Base-by-base conservation (phyloP, 2,329 filamentous ascomycete genomes). In the Diplodia sapinea region DNA sequence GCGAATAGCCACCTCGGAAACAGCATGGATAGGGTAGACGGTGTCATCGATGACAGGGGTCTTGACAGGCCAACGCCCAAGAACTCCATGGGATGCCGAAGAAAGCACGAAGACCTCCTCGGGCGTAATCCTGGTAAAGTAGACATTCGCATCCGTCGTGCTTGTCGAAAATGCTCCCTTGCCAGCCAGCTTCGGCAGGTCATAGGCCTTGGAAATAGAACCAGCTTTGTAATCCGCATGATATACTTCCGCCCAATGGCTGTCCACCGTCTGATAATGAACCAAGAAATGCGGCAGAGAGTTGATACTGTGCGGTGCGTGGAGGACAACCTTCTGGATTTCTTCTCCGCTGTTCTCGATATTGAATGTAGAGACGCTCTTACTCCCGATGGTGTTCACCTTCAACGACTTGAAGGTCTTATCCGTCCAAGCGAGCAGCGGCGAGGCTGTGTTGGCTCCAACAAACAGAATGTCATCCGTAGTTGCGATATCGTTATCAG, bases 211-310 rank as follows among this genome's bases (percentile, higher is more conserved):
- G n/a, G 84, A 85, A 33, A 94, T 85, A 20, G 85, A 86, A 65
- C 84, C 86, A 68, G 84, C 89, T 79, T 89, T 89, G 63, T 92
- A 79, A 72, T 96, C 87, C 68, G 96, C 86, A 73, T 96, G 92
- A 75, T 90, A 97, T 36, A 98, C 90, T 70, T 96, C 91, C 3
- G 91, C 94, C 82, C 91, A 92, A 75, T 94, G 91, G 20, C 88
- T 88, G 2, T 82, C 82, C 43, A 83, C 83, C 0, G 92, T 92
- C 72, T 89, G 85, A 72, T 88, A 93, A 72, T 97, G 91, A 5
- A 97, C 91, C 38, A 97, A 82, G 81, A 97, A 96, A 80, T 96
- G 93, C 47, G 92, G 84, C 55, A 88, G 84, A 4, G 91, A 90
- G 74, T 91, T 90, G 36, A 88, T 80, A 66, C 90, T 84, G 71